A percentile compares a stretch with the other conserved stretches of the same genome.
phyloP scores from a whole-genome alignment of 1,284 basidiomycete genomes.

The Afroboletus lepidellus region DNA sequence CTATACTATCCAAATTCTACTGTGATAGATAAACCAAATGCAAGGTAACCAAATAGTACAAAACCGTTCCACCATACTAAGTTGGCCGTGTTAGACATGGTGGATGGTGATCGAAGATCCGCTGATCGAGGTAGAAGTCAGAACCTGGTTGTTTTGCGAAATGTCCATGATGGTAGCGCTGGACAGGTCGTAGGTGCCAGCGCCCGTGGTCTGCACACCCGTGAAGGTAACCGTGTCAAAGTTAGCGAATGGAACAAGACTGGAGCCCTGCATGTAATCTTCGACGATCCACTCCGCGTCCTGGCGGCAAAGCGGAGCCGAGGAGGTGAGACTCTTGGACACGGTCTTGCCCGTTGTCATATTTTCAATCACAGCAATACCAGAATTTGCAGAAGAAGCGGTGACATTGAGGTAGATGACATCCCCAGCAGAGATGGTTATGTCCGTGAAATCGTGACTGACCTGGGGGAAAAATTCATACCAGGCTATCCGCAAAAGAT shows the following conservation, averaged over 20 bases:
- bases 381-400: neutral
- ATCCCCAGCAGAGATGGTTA: conserved; percentile 4
- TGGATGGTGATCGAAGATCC: conserved; percentile 2
- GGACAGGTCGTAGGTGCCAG: neutral
- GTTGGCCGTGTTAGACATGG: neutral
- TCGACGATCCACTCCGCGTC: conserved; percentile 12
- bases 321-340: neutral
- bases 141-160: neutral
- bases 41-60: neutral
- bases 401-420: neutral
- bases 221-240: neutral
- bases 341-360: neutral
- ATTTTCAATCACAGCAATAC: conserved; percentile 1
- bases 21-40: too few relatives aligned
- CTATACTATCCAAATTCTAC: too few relatives aligned
- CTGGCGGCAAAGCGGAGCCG: conserved; percentile 1
- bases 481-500: neutral
- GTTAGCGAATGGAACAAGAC: neutral
- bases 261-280: neutral
- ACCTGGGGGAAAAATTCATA: neutral
- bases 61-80: neutral
- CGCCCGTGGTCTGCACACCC: neutral
- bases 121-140: conserved; percentile 4
- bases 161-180: conserved; percentile 2
- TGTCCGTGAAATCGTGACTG: neutral